A percentile compares a stretch with the other conserved stretches of the same genome.
Evolutionary conservation across 2,329 filamentous ascomycete species (phyloP).

Genomic region (Alternaria sp.): DNA sequence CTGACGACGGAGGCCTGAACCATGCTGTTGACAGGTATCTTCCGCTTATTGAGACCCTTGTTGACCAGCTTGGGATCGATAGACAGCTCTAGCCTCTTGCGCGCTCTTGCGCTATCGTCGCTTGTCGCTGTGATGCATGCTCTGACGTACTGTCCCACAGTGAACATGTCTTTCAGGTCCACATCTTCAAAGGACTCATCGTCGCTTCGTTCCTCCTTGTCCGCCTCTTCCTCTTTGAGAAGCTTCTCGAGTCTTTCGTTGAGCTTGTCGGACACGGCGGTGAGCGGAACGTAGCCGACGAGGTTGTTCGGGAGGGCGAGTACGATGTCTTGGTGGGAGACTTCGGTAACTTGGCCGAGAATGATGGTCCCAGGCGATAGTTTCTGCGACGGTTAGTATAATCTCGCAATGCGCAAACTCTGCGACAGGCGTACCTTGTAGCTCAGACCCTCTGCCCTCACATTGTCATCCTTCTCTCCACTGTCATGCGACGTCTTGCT

Average conservation of each 20-base stretch:
- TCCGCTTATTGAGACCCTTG: conserved; percentile 73
- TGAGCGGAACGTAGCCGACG: conserved; percentile 86
- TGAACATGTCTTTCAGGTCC: conserved; percentile 78
- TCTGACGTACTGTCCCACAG: conserved; percentile 85
- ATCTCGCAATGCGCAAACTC: conserved; percentile 2
- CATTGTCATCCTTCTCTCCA: conserved; percentile 57
- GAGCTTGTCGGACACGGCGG: conserved; percentile 84
- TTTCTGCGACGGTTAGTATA: conserved; percentile 63
- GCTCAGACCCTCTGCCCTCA: conserved; percentile 85
- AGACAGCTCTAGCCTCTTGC: conserved; percentile 86
- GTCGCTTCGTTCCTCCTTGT: conserved; percentile 64
- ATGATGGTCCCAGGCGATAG: conserved; percentile 85
- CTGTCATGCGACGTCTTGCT: conserved; percentile 51
- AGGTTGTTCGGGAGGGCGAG: conserved; percentile 93
- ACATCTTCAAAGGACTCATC: conserved; percentile 64
- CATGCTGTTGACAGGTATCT: conserved; percentile 76
- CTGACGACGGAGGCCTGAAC: conserved; percentile 89
- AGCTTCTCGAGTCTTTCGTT: conserved; percentile 76
- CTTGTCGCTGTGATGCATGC: conserved; percentile 81
- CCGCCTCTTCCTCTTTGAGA: conserved; percentile 68
- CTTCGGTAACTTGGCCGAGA: conserved; percentile 83
- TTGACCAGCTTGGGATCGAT: conserved; percentile 83
- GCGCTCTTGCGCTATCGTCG: conserved; percentile 72
- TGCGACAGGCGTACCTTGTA: conserved; percentile 73
- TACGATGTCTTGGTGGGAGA: conserved; percentile 80